These are phyloP conservation scores for Komagataea norvegica DNA, from an alignment of 1,139 yeast genomes.

Conservation along the genomic window DNA sequence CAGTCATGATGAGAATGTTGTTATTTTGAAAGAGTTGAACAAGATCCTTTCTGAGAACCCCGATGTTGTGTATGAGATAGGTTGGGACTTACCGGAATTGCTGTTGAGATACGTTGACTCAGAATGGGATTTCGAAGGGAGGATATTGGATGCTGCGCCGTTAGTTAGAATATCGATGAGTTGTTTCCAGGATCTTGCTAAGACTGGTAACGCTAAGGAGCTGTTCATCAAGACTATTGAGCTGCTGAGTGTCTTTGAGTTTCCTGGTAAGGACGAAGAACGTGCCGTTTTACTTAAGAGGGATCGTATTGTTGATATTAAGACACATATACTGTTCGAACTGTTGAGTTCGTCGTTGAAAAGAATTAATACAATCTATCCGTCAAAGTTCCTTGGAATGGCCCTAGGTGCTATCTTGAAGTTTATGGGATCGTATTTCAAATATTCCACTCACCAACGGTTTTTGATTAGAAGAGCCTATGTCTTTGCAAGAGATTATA, in stretches of 20 bases:
- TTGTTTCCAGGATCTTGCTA: constrained; percentile 37
- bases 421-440: constrained; percentile 39
- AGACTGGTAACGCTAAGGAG: constrained; percentile 75
- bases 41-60: constrained; percentile 39
- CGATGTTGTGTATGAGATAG: constrained; percentile 60
- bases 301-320: constrained; percentile 42
- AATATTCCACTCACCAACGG: constrained; percentile 30
- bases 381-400: constrained; percentile 73
- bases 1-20: constrained; percentile 44
- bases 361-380: constrained; percentile 59
- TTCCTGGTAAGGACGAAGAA: constrained; percentile 11
- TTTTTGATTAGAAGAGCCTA: constrained; percentile 59
- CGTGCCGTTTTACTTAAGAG: constrained; percentile 3
- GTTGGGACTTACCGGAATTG: constrained; percentile 82
- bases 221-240: constrained; percentile 67
- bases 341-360: constrained; percentile 47
- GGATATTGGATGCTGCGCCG: constrained; percentile 6
- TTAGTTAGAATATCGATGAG: constrained; percentile 20
- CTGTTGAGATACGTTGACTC: constrained; percentile 43
- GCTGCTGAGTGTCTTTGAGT: constrained; percentile 38
- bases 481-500: constrained; percentile 62
- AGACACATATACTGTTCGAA: constrained; percentile 61
- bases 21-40: constrained; percentile 38
- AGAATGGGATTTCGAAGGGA: constrained; percentile 20
- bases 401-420: constrained; percentile 52